Base-by-base conservation (phyloP, 495 filamentous ascomycete genomes). In the Polyplosphaeria fusca region DNA sequence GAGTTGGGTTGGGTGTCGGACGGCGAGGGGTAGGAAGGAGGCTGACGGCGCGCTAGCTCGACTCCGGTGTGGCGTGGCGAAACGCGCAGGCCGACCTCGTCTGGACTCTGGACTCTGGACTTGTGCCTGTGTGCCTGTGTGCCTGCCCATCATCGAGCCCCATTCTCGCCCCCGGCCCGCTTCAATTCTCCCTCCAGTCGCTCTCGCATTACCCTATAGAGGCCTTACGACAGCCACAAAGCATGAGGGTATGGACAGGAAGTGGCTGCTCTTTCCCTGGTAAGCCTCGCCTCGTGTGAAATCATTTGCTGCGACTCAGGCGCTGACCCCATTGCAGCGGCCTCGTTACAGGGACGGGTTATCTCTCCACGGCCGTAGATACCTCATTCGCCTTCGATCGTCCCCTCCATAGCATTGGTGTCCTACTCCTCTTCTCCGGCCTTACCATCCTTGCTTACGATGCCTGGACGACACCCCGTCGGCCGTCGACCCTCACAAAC, bases 301-400 rank as follows among this genome's bases (percentile, higher is more conserved):
- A 14, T 5, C 18, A 19, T 12, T 18, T 40, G 40, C 12, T 18
- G 19, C 19, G 12, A 9, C 19, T 13, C 30, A 43, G 11, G 9
- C n/a, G 23, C 42, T 56, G 43, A 56, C 43, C 3, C 18, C 12
- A 19, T 3, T 12, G 4, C 25, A 65, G 58, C 47, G 69, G 65
- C 60, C 58, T 71, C 24, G 49, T 67, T 47, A 22, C 52, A 26
- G 60, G 63, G 19, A 60, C 61, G 1, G 4, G 35, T 16, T 59
- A 66, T 25, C 58, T 71, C 18, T 30, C 48, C 5, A 30, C 35
- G 11, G 27, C 47, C 3, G 28, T 47, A 38, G 40, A 52, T 32
- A 65, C 67, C 28, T 64, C 60, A 22, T 68, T 66, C 55, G 64
- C 68, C 43, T 50, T 67, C 52, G 68, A 72, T 22, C 62, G 66